These are phyloP conservation scores for Mimosa bimucronata DNA, from an alignment of 306 rosid genomes.

Conservation along the genomic window DNA sequence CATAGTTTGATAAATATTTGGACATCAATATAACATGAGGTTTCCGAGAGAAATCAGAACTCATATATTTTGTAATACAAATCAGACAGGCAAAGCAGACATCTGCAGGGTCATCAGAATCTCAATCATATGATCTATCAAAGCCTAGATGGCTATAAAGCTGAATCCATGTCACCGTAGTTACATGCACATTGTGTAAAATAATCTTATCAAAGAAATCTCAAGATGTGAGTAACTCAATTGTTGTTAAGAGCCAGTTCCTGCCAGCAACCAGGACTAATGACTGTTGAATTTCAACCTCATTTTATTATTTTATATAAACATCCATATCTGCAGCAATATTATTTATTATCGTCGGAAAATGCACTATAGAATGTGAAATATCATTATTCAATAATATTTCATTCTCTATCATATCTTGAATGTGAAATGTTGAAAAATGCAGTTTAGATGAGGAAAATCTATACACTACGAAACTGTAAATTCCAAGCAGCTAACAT, in stretches of 20 bases:
- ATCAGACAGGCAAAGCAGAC: conserved; percentile 26
- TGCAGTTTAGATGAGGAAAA: not conserved
- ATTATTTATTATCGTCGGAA: not conserved
- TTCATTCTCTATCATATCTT: not conserved
- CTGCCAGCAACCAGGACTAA: conserved; percentile 2
- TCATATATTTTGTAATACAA: conserved; percentile 23
- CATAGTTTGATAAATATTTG: not conserved
- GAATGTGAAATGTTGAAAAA: not conserved
- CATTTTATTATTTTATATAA: not conserved
- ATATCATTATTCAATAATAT: not conserved
- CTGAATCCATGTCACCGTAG: not conserved
- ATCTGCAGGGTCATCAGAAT: conserved; percentile 16
- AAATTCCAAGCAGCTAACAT: not conserved
- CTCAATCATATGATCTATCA: conserved; percentile 18
- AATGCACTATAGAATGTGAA: not conserved
- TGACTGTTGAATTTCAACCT: conserved; percentile 23
- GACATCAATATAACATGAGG: conserved; percentile 1
- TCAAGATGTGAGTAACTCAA: conserved; percentile 11
- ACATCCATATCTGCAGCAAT: not conserved
- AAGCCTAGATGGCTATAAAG: conserved; percentile 18
- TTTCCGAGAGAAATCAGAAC: conserved; percentile 21
- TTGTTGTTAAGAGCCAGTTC: not conserved
- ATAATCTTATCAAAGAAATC: conserved; percentile 20
- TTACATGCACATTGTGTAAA: conserved; percentile 4
- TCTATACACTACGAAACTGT: not conserved